Conservation (phyloP, 371 early-diverging fungal species). For the Syncephalastrum racemosum region DNA sequence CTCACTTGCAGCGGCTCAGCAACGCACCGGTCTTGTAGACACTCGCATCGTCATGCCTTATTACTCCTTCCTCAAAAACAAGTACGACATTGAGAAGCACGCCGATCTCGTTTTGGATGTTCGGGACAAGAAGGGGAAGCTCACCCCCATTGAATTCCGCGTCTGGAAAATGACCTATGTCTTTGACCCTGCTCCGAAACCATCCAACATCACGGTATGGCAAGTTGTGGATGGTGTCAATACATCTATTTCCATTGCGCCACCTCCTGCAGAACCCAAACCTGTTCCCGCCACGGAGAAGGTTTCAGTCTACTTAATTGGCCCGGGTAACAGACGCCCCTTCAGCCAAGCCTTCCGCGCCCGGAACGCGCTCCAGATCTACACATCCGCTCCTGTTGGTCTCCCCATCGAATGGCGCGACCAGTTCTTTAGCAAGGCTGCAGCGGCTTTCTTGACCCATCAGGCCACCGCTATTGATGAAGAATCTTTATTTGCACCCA, state of each 20-base stretch:
- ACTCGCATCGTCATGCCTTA: slow-evolving; percentile 60
- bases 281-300: slow-evolving; percentile 10
- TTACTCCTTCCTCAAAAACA: slow-evolving; percentile 53
- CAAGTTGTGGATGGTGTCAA: slow-evolving; percentile 15
- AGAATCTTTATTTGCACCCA: slow-evolving; percentile 54
- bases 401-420: slow-evolving; percentile 66
- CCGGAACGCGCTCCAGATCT: slow-evolving; percentile 44
- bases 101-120: slow-evolving; percentile 45
- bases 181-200: slow-evolving; percentile 11
- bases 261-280: slow-evolving; percentile 17
- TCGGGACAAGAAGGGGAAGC: slow-evolving; percentile 34
- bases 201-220: slow-evolving; percentile 10
- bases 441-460: slow-evolving; percentile 51
- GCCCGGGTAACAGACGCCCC: slow-evolving; percentile 46
- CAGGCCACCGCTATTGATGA: slow-evolving; percentile 51
- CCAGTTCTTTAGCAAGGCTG: slow-evolving; percentile 64
- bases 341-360: slow-evolving; percentile 53
- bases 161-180: slow-evolving; percentile 40
- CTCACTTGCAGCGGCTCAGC: slow-evolving; percentile 57
- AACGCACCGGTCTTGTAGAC: slow-evolving; percentile 42
- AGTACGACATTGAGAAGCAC: slow-evolving; percentile 30
- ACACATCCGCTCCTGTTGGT: slow-evolving; percentile 43
- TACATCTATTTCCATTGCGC: slow-evolving; percentile 6
- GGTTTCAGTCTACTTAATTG: slow-evolving; percentile 56
- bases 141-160: slow-evolving; percentile 37